A percentile compares a stretch with the other conserved stretches of the same genome.
Evolutionary conservation across 176 grass and related monocot genomes (phyloP).

Genomic region (Triticum urartu): DNA sequence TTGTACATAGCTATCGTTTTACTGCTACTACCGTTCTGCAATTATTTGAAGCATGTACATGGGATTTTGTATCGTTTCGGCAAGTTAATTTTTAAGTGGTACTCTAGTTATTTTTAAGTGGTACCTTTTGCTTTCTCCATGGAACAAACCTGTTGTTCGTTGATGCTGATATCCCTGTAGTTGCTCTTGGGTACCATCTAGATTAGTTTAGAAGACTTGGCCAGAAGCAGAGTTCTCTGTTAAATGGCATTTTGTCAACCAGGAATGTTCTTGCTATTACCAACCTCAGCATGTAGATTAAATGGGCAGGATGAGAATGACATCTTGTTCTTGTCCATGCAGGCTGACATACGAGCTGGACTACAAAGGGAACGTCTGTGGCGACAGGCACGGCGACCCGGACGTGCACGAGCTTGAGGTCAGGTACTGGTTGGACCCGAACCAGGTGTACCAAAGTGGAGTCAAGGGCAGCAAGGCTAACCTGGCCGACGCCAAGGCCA

Average conservation of each 20-base stretch:
- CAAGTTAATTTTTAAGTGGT: neutral
- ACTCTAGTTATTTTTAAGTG: neutral
- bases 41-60: neutral
- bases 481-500: constrained; percentile 75
- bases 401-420: constrained; percentile 82
- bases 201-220: neutral
- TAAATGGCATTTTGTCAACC: neutral
- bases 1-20: neutral
- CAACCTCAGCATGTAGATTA: neutral
- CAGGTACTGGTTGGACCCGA: constrained; percentile 87
- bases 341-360: constrained; percentile 89
- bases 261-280: neutral
- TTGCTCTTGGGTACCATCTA: neutral
- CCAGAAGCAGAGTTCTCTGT: neutral
- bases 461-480: constrained; percentile 64
- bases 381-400: constrained; percentile 56
- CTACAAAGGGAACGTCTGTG: constrained; percentile 94
- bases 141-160: no score
- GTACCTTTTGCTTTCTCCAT: neutral
- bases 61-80: neutral
- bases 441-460: constrained; percentile 94
- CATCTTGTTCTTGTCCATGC: neutral
- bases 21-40: neutral
- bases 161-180: neutral
- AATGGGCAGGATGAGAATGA: neutral